phyloP scores from a whole-genome alignment of 257 asterid species.

The Jacaranda mimosifolia region DNA sequence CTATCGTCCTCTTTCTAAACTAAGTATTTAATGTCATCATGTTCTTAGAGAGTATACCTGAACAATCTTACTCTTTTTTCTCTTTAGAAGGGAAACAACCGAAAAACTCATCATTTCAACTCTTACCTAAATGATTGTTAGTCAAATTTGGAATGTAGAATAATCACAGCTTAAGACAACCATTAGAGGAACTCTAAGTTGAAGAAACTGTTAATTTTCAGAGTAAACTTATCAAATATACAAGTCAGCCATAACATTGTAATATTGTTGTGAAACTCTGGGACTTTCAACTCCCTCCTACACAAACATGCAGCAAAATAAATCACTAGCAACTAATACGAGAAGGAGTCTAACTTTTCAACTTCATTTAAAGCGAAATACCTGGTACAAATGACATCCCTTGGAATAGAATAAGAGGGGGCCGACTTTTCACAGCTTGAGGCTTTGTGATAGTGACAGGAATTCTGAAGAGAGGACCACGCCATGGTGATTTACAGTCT shows the following conservation, averaged over 20 bases:
- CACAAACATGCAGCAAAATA: not conserved
- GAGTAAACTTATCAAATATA: not conserved
- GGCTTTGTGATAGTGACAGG: constrained; percentile 94
- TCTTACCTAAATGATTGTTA: too few relatives aligned
- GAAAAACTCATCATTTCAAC: too few relatives aligned
- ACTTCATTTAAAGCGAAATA: constrained; percentile 39
- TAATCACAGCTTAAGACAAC: too few relatives aligned
- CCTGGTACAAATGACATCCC: constrained; percentile 89
- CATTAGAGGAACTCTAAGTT: not conserved
- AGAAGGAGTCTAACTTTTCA: not conserved
- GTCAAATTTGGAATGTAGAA: too few relatives aligned
- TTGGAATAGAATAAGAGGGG: constrained; percentile 69
- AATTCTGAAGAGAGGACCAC: constrained; percentile 97
- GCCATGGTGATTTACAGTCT: constrained; percentile 93
- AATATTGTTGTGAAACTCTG: constrained; percentile 2
- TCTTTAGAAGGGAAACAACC: too few relatives aligned
- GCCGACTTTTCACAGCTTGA: constrained; percentile 64
- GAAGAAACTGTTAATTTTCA: constrained; percentile 1
- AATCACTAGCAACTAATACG: constrained; percentile 11
- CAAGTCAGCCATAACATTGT: constrained; percentile 7
- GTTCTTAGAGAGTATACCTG: too few relatives aligned
- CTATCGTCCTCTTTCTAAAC: too few relatives aligned
- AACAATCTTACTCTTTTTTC: too few relatives aligned
- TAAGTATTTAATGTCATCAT: too few relatives aligned
- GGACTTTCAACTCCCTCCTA: constrained; percentile 15